Percentiles rank a stretch among this genome's conserved stretches.
These are phyloP conservation scores for Penstemon newberryi DNA, from an alignment of 257 asterid genomes.

Conservation along the genomic window DNA sequence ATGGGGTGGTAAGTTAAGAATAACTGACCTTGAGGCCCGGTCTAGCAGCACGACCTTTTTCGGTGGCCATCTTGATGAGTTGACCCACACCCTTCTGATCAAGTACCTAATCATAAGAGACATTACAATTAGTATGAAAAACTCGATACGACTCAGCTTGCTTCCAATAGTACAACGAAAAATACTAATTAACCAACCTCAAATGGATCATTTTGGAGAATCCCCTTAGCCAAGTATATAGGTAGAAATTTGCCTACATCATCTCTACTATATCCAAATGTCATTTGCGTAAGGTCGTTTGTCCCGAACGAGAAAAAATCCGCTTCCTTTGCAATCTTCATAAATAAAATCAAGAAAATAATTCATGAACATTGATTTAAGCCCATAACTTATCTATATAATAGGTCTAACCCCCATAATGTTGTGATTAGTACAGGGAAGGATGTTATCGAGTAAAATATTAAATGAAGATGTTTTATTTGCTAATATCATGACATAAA, in stretches of 20 bases:
- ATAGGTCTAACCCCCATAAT: too few relatives aligned
- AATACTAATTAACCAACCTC: constrained; percentile 51
- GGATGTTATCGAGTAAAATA: not conserved
- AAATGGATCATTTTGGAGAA: constrained; percentile 88
- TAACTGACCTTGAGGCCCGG: constrained; percentile 80
- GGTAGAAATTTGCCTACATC: constrained; percentile 98
- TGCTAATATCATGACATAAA: too few relatives aligned
- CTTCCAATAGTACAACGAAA: not conserved
- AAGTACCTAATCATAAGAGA: constrained; percentile 52
- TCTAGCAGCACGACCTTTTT: constrained; percentile 84
- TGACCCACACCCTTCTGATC: constrained; percentile 97
- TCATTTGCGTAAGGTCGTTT: constrained; percentile 95
- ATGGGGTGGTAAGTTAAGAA: not conserved
- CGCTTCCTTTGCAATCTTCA: constrained; percentile 91
- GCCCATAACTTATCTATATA: too few relatives aligned
- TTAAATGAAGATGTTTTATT: too few relatives aligned
- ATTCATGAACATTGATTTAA: too few relatives aligned
- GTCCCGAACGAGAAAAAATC: constrained; percentile 98
- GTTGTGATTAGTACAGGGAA: too few relatives aligned
- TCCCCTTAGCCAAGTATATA: constrained; percentile 75
- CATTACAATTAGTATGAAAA: not conserved
- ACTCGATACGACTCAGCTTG: not conserved
- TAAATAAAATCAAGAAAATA: not conserved
- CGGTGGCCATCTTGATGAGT: constrained; percentile 87
- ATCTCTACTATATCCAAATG: constrained; percentile 94